A percentile compares a stretch with the other conserved stretches of the same genome.
These are phyloP conservation scores for Xylaria flabelliformis DNA, from an alignment of 495 filamentous ascomycete species.

Conservation along the genomic window DNA sequence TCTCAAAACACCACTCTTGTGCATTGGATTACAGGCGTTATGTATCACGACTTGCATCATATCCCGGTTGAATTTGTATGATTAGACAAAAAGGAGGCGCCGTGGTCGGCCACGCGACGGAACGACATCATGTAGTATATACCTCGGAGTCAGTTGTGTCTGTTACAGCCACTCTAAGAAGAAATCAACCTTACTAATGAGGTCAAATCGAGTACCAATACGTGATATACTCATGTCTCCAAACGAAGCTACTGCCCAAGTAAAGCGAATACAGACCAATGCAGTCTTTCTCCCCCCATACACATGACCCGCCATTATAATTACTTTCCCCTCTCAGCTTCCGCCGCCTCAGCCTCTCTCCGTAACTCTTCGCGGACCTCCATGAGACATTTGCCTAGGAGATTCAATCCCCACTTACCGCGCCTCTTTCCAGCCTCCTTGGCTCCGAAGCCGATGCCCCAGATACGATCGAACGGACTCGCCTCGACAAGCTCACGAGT, in stretches of 20 bases:
- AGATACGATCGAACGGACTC: constrained; percentile 65
- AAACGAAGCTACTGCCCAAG: no score
- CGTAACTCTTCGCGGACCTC: constrained; percentile 55
- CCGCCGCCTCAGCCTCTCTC: constrained; percentile 31
- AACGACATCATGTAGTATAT: constrained; percentile 34
- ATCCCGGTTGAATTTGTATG: constrained; percentile 34
- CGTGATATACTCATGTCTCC: no score
- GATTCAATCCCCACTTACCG: constrained; percentile 67
- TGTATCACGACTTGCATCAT: constrained; percentile 31
- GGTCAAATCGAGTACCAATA: not conserved
- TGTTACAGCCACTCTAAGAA: constrained; percentile 8
- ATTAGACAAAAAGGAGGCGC: constrained; percentile 40
- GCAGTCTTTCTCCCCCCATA: no score
- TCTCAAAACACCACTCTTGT: constrained; percentile 41
- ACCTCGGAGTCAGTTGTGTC: constrained; percentile 18
- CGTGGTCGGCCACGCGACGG: constrained; percentile 22
- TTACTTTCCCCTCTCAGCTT: not conserved
- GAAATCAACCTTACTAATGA: constrained; percentile 18
- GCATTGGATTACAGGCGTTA: constrained; percentile 39
- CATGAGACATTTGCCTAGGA: constrained; percentile 64
- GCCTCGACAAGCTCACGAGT: constrained; percentile 69
- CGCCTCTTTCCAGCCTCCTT: constrained; percentile 55
- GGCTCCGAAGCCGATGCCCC: constrained; percentile 69
- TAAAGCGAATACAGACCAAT: no score
- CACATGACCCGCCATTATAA: no score